Conservation (phyloP, 257 asterid genomes). For the Mitragyna speciosa region DNA sequence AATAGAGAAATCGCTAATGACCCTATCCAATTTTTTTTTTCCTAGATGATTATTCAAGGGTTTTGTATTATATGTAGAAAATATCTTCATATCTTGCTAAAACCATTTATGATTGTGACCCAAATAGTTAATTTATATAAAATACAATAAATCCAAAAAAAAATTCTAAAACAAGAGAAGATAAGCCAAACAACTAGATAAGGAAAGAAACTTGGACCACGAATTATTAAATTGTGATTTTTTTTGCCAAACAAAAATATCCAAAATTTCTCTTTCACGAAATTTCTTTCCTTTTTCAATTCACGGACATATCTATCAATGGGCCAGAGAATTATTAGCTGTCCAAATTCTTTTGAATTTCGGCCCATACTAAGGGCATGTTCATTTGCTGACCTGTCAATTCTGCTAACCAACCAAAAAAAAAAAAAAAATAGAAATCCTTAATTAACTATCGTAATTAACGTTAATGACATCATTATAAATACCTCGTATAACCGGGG, state of each 20-base stretch:
- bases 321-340: background rate
- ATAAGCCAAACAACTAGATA: background rate
- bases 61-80: no score
- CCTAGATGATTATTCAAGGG: no score
- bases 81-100: no score
- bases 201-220: background rate
- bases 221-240: background rate
- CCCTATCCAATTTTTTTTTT: no score
- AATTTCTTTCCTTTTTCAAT: no score
- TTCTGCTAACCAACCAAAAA: background rate
- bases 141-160: no score
- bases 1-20: no score
- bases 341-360: background rate
- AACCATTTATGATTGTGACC: no score
- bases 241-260: background rate
- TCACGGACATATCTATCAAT: background rate
- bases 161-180: background rate
- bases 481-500: background rate
- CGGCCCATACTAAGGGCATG: background rate
- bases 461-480: background rate
- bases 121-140: no score
- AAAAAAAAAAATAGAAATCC: no score
- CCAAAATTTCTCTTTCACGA: background rate
- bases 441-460: background rate
- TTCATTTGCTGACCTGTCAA: constrained; percentile 21